phyloP scores from a whole-genome alignment of 2,329 filamentous ascomycete genomes.

The Niveomyces coronatus region DNA sequence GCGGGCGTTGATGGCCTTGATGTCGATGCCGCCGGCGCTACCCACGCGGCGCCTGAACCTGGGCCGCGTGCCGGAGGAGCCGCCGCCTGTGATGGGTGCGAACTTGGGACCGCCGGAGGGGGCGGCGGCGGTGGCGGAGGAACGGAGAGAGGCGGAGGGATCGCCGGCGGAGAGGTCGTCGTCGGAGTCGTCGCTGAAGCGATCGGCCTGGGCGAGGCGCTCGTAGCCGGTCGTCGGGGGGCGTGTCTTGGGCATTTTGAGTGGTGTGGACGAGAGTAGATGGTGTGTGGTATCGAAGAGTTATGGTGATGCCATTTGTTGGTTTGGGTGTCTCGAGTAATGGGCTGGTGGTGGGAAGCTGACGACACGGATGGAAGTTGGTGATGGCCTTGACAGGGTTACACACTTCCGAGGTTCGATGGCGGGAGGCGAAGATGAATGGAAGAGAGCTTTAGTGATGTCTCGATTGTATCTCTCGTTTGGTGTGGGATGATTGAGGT shows the following conservation, averaged over 20 bases:
- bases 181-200: slow-evolving; percentile 62
- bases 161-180: slow-evolving; percentile 46
- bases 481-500: too few species aligned
- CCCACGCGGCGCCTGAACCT: slow-evolving; percentile 38
- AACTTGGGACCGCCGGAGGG: slow-evolving; percentile 42
- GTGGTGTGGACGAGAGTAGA: background rate
- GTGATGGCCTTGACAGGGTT: background rate
- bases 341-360: background rate
- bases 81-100: slow-evolving; percentile 51
- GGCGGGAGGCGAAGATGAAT: background rate
- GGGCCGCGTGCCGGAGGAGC: slow-evolving; percentile 36
- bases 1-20: slow-evolving; percentile 95
- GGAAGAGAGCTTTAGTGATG: too few species aligned
- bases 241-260: slow-evolving; percentile 53
- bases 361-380: too few species aligned
- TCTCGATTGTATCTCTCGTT: too few species aligned
- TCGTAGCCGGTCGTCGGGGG: slow-evolving; percentile 76
- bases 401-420: too few species aligned
- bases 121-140: slow-evolving; percentile 37
- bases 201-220: slow-evolving; percentile 72
- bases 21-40: slow-evolving; percentile 85
- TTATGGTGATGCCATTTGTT: slow-evolving; percentile 8
- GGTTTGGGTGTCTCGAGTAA: background rate
- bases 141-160: slow-evolving; percentile 45
- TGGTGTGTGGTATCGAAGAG: background rate